phyloP scores from a whole-genome alignment of 345 rosid species.

The Luvunga scandens region DNA sequence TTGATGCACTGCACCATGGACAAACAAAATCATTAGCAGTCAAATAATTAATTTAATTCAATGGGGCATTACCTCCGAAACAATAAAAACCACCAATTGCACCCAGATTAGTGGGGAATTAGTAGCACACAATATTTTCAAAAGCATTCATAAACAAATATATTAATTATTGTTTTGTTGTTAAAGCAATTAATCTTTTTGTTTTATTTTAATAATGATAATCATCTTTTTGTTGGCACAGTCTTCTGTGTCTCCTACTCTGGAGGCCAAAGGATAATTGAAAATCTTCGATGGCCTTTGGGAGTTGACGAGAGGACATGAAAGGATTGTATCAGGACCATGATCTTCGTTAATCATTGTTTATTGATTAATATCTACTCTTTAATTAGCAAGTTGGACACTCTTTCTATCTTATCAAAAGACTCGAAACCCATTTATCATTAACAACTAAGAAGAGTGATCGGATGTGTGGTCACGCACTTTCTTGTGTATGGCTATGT shows the following conservation, averaged over 20 bases:
- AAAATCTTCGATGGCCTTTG: slow-evolving; percentile 6
- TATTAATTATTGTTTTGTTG: not conserved
- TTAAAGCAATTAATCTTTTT: slow-evolving; percentile 7
- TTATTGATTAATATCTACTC: not conserved
- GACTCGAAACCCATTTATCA: not conserved
- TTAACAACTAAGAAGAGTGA: too few relatives aligned
- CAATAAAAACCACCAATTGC: slow-evolving; percentile 6
- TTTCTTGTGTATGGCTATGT: too few relatives aligned
- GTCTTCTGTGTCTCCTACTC: not conserved
- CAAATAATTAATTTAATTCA: slow-evolving; percentile 12
- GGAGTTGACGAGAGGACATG: not conserved
- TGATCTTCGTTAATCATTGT: not conserved
- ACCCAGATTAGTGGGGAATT: slow-evolving; percentile 9
- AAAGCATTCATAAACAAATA: not conserved
- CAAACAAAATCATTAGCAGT: slow-evolving; percentile 18
- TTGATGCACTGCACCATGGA: slow-evolving; percentile 20
- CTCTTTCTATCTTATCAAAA: not conserved
- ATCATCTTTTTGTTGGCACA: not conserved
- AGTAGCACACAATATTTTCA: not conserved
- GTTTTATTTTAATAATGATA: not conserved
- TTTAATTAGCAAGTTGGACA: not conserved
- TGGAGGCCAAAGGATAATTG: not conserved
- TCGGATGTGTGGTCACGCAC: too few relatives aligned
- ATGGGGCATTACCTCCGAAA: slow-evolving; percentile 6
- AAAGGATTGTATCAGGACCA: not conserved